Conservation (phyloP, 768 basidiomycete genomes). For the Hericium erinaceus region DNA sequence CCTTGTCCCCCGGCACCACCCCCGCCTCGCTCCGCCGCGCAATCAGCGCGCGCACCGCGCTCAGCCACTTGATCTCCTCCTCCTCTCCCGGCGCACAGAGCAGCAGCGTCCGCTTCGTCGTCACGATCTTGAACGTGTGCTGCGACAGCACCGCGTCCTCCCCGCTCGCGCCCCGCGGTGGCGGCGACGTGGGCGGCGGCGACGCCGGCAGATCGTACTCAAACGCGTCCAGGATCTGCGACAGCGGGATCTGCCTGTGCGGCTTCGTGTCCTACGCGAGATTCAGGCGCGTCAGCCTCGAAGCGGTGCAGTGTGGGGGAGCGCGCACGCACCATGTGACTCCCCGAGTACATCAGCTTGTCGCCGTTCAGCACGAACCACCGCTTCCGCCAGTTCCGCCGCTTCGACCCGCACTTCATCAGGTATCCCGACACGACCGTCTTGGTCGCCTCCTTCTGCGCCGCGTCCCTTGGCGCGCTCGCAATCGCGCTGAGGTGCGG, state of each 20-base stretch:
- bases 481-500: slow-evolving; percentile 22
- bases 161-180: slow-evolving; percentile 28
- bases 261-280: slow-evolving; percentile 72
- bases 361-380: slow-evolving; percentile 95
- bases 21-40: slow-evolving; percentile 44
- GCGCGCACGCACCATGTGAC: slow-evolving; percentile 80
- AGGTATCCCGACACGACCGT: slow-evolving; percentile 83
- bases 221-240: slow-evolving; percentile 83
- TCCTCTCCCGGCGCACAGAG: slow-evolving; percentile 94
- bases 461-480: slow-evolving; percentile 1
- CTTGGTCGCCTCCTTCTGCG: slow-evolving; percentile 57
- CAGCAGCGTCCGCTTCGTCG: slow-evolving; percentile 81
- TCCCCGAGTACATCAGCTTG: slow-evolving; percentile 78
- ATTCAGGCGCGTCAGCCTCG: not conserved
- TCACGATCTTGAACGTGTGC: slow-evolving; percentile 92
- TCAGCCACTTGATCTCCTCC: slow-evolving; percentile 97
- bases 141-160: slow-evolving; percentile 30
- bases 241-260: slow-evolving; percentile 77
- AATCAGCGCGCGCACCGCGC: slow-evolving; percentile 87
- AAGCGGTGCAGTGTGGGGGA: not conserved
- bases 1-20: slow-evolving; percentile 23
- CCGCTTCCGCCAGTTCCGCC: slow-evolving; percentile 91
- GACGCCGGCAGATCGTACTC: slow-evolving; percentile 63
- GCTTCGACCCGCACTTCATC: slow-evolving; percentile 92
- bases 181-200: slow-evolving; percentile 26